Evolutionary conservation across 73 alveolate species (phyloP).

Genomic region (Paramecium pentaurelia): DNA sequence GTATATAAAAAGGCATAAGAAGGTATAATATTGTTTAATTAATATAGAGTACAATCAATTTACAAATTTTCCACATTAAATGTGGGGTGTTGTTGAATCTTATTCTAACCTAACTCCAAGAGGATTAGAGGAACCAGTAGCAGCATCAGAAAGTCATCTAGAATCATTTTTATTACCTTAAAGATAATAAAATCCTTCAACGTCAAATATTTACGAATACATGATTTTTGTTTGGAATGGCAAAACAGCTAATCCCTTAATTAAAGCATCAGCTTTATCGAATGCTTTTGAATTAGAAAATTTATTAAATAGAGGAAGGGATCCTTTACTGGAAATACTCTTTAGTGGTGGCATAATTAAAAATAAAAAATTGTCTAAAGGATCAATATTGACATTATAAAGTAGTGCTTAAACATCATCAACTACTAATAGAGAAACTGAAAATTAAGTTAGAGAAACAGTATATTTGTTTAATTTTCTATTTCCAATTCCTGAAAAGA

Average conservation of each 20-base stretch:
- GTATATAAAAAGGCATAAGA: conserved; percentile 72
- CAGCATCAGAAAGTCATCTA: conserved; percentile 67
- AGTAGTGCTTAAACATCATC: conserved; percentile 27
- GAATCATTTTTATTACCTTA: conserved; percentile 31
- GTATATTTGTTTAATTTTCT: conserved; percentile 88
- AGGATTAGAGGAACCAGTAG: conserved; percentile 86
- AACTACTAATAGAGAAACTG: neutral
- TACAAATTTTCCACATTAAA: conserved; percentile 72
- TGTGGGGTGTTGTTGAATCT: conserved; percentile 93
- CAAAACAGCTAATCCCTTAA: conserved; percentile 82
- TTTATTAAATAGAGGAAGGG: conserved; percentile 67
- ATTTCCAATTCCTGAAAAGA: conserved; percentile 70
- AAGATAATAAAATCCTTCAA: conserved; percentile 61
- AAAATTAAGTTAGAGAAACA: conserved; percentile 70
- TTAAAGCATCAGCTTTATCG: conserved; percentile 89
- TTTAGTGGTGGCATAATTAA: conserved; percentile 90
- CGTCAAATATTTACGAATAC: conserved; percentile 79
- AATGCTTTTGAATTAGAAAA: conserved; percentile 92
- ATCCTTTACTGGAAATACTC: conserved; percentile 69
- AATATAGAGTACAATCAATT: conserved; percentile 60
- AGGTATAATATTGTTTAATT: conserved; percentile 44
- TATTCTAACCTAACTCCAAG: conserved; percentile 96
- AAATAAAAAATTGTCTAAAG: conserved; percentile 79
- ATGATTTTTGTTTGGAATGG: conserved; percentile 99
- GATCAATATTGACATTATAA: conserved; percentile 68